phyloP scores from a whole-genome alignment of 208 protist genomes.

The Trypanosoma conorhini region DNA sequence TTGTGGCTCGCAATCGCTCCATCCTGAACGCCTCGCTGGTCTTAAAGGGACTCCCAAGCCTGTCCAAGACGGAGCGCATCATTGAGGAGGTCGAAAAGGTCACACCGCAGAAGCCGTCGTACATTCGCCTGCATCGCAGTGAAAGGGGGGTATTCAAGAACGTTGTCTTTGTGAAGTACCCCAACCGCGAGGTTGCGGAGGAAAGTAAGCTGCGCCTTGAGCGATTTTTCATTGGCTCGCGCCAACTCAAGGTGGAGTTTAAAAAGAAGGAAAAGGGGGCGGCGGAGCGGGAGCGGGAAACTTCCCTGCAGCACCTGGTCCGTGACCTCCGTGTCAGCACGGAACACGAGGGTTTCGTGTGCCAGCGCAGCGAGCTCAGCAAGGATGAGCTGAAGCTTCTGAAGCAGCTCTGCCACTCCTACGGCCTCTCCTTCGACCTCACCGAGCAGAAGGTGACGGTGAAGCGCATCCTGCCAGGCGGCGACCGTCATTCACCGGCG shows the following conservation, averaged over 20 bases:
- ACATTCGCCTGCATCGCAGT: constrained; percentile 78
- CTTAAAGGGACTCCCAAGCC: constrained; percentile 74
- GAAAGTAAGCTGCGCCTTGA: constrained; percentile 91
- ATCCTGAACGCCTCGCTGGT: constrained; percentile 76
- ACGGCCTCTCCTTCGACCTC: constrained; percentile 64
- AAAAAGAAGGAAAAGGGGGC: constrained; percentile 68
- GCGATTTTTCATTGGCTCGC: constrained; percentile 52
- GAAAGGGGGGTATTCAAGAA: constrained; percentile 84
- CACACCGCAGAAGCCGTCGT: constrained; percentile 67
- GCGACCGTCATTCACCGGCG: constrained; percentile 62
- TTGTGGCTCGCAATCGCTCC: constrained; percentile 59
- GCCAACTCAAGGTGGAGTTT: constrained; percentile 79
- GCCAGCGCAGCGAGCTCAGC: constrained; percentile 49
- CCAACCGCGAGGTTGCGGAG: constrained; percentile 90
- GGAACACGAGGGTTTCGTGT: constrained; percentile 77
- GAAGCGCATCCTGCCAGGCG: constrained; percentile 49
- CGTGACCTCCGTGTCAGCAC: constrained; percentile 75
- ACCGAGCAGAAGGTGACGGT: constrained; percentile 66
- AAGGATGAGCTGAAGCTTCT: constrained; percentile 74
- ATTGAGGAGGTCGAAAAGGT: constrained; percentile 55
- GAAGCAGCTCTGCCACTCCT: constrained; percentile 79
- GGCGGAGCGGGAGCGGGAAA: constrained; percentile 13
- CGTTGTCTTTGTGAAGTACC: constrained; percentile 85
- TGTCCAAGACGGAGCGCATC: constrained; percentile 63
- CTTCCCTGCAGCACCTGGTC: constrained; percentile 66